Conservation (phyloP, 805 yeast genomes). For the Schizosaccharomyces cryophilus region DNA sequence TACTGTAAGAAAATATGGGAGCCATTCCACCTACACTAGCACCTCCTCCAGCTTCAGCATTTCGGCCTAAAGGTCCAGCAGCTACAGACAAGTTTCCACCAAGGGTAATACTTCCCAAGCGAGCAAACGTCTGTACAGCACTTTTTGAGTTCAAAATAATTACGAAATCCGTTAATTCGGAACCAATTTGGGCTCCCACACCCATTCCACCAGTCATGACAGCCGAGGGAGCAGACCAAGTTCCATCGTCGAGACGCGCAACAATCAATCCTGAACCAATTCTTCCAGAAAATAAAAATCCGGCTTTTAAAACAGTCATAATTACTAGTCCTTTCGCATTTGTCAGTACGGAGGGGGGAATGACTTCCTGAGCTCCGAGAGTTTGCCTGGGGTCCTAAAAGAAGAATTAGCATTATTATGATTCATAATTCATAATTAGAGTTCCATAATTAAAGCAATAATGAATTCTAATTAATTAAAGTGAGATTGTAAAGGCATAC, state of each 20-base stretch:
- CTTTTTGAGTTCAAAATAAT: slow-evolving; percentile 66
- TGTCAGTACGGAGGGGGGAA: slow-evolving; percentile 67
- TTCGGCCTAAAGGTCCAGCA: slow-evolving; percentile 93
- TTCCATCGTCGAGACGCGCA: slow-evolving; percentile 78
- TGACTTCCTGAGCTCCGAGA: slow-evolving; percentile 20
- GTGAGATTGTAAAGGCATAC: slow-evolving; percentile 64
- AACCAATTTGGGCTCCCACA: slow-evolving; percentile 93
- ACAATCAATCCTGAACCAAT: slow-evolving; percentile 94
- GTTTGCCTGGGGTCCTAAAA: background rate
- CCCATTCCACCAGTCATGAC: slow-evolving; percentile 89
- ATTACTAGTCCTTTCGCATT: slow-evolving; percentile 84
- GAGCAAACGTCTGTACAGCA: slow-evolving; percentile 86
- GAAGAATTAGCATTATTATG: background rate
- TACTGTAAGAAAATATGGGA: slow-evolving; percentile 79
- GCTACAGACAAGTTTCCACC: slow-evolving; percentile 92
- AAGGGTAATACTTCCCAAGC: slow-evolving; percentile 74
- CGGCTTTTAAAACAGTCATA: slow-evolving; percentile 87
- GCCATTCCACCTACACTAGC: slow-evolving; percentile 73
- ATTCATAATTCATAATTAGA: too few relatives aligned
- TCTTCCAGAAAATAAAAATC: slow-evolving; percentile 83
- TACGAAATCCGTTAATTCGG: slow-evolving; percentile 87
- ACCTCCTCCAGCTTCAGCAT: slow-evolving; percentile 90
- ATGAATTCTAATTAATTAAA: background rate
- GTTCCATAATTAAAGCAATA: too few relatives aligned
- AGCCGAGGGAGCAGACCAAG: slow-evolving; percentile 94